Evolutionary conservation across 202 grass and related monocot genomes (phyloP), one percentile per base, ranked within the genome.

Genomic region (Zizania palustris): DNA sequence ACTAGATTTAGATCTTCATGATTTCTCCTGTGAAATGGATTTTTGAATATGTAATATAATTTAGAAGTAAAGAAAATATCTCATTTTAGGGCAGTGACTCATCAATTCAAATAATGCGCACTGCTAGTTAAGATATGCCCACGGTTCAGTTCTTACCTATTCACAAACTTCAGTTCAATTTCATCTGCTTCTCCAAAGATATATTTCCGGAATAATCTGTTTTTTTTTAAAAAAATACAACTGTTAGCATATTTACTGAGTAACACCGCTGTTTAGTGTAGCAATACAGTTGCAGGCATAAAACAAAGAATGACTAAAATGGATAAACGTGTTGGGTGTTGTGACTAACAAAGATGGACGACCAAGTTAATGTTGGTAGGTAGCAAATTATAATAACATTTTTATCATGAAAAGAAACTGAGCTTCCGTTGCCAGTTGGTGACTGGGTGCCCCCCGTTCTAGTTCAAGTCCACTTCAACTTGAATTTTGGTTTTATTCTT

Each of bases 131-230:
- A 37, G 39, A 65, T 10, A 54, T 71, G 49, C 22, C 39, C 2
- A 5, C 28, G 28, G 28, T 50, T 65, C 4, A 69, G 57, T 28
- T 45, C 63, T 76, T 89, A 93, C 93, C 90, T 89, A 77, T 88
- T 89, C 39, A 93, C 90, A 79, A 93, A 97, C 82, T 97, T 97
- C 78, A 97, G 78, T 87, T 97, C 90, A n/a, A 97, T 84, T 84
- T 93, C 93, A 76, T 93, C 90, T 54, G 88, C 90, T 80, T 85
- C 84, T 41, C 90, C 90, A 78, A 91, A 93, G 63, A 89, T 18
- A 87, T 85, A 93, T 50, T 93, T 93, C 51, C 90, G 86, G 70
- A 90, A 93, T 71, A 93, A 87, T 62, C 93, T 92, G 79, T 57
- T 69, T 69, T 92, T 75, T 57, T 69, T 69, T 4, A 69, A 67